phyloP scores from a whole-genome alignment of 176 grass and related monocot species.

The Hsuehochloa calcarea region DNA sequence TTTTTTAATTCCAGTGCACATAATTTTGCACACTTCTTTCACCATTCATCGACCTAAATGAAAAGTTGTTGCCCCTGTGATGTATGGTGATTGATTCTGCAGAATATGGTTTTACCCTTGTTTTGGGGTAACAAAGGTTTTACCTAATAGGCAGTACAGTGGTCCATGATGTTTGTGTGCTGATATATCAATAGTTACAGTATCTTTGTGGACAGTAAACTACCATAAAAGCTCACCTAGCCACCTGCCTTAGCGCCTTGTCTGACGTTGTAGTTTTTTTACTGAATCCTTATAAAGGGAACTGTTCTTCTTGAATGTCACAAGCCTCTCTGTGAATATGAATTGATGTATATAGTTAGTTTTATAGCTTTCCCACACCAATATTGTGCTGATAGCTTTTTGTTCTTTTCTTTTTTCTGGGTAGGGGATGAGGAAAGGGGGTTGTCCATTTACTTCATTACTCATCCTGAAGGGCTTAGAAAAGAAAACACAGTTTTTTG shows the following conservation, averaged over 20 bases:
- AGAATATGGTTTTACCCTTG: background rate
- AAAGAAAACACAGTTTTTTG: too few species aligned
- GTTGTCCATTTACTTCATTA: too few species aligned
- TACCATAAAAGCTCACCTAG: background rate
- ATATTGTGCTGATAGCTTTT: background rate
- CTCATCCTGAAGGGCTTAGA: too few species aligned
- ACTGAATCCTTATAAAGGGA: background rate
- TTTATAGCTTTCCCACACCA: background rate
- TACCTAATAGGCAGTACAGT: background rate
- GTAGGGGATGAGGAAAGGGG: too few species aligned
- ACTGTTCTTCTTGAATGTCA: background rate
- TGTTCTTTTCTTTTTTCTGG: too few species aligned
- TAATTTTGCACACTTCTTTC: background rate
- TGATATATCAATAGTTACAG: background rate
- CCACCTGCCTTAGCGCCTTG: background rate
- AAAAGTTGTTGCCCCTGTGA: background rate
- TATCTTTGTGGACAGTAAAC: background rate
- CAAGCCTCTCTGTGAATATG: background rate
- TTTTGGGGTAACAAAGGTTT: background rate
- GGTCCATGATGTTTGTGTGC: background rate
- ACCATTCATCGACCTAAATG: background rate
- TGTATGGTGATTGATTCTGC: constrained; percentile 18
- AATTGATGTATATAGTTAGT: background rate
- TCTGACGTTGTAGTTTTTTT: background rate
- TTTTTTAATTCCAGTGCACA: background rate